Evolutionary conservation across 2,329 filamentous ascomycete species (phyloP).

Genomic region (Thermoascus crustaceus): DNA sequence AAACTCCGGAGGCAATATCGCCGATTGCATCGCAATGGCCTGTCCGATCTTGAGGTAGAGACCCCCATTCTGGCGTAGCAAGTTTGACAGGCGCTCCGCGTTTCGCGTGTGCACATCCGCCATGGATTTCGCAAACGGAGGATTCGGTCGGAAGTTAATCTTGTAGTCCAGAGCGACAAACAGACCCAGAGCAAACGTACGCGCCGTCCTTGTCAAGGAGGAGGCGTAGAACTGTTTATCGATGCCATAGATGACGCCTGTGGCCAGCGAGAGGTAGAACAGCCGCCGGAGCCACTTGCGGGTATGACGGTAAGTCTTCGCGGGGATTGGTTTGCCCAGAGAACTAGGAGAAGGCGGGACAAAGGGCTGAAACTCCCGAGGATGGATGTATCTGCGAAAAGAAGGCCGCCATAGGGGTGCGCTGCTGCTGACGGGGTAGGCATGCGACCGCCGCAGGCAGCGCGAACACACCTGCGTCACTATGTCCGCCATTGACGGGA

Average conservation of each 20-base stretch:
- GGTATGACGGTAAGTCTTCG: conserved; percentile 62
- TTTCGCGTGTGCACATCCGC: conserved; percentile 73
- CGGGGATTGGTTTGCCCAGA: conserved; percentile 61
- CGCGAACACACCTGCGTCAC: background rate
- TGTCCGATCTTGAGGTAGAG: conserved; percentile 97
- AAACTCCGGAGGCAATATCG: conserved; percentile 85
- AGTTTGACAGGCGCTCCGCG: conserved; percentile 70
- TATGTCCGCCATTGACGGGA: background rate
- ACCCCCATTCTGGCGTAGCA: conserved; percentile 80
- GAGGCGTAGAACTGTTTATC: conserved; percentile 73
- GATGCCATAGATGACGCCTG: conserved; percentile 56
- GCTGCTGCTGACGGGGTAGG: background rate
- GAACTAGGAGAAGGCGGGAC: conserved; percentile 70
- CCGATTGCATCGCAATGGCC: conserved; percentile 96
- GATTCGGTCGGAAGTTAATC: conserved; percentile 81
- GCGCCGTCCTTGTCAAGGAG: conserved; percentile 65
- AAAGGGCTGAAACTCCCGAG: conserved; percentile 53
- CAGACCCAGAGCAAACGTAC: conserved; percentile 73
- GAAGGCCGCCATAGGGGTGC: conserved; percentile 10
- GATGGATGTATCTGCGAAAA: conserved; percentile 22
- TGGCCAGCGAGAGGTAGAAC: conserved; percentile 50
- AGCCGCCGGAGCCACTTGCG: conserved; percentile 72
- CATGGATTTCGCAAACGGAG: conserved; percentile 64
- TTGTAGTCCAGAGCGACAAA: conserved; percentile 89
- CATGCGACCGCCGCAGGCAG: conserved; percentile 1